phyloP scores from a whole-genome alignment of 176 grass and related monocot genomes.

The Metroxylon sagu region DNA sequence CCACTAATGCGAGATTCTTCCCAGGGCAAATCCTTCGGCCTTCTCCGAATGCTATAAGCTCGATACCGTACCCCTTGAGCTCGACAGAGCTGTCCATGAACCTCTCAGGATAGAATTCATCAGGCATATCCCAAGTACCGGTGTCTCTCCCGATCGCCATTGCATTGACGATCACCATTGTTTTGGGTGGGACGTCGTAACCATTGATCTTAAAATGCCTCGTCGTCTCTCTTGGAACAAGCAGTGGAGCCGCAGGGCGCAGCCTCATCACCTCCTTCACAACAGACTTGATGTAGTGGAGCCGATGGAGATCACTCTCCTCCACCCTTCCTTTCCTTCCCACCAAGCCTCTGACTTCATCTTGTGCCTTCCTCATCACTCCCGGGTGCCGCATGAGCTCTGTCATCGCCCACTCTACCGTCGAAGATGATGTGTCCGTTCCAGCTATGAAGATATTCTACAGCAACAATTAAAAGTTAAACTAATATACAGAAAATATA shows the following conservation, averaged over 20 bases:
- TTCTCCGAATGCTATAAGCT: conserved; percentile 26
- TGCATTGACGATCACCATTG: conserved; percentile 17
- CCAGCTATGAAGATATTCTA: conserved; percentile 30
- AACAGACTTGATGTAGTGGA: conserved; percentile 31
- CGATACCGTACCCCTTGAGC: conserved; percentile 18
- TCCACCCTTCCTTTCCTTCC: conserved; percentile 1
- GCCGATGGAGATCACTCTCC: conserved; percentile 13
- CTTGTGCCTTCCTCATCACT: conserved; percentile 22
- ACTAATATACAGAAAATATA: too few relatives aligned
- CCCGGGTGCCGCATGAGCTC: conserved; percentile 20
- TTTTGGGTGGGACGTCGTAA: conserved; percentile 23
- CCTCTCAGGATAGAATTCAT: conserved; percentile 27
- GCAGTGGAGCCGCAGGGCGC: conserved; percentile 24
- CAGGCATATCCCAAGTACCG: conserved; percentile 8
- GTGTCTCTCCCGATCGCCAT: conserved; percentile 39
- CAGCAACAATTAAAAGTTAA: too few relatives aligned
- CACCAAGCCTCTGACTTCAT: conserved; percentile 10
- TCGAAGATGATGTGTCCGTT: conserved; percentile 18
- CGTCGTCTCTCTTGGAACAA: conserved; percentile 15
- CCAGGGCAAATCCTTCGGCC: conserved; percentile 35
- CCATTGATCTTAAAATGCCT: conserved; percentile 17
- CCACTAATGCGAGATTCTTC: conserved; percentile 6
- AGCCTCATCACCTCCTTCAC: conserved; percentile 41
- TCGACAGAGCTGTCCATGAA: conserved; percentile 12
- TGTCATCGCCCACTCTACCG: conserved; percentile 22